These are phyloP conservation scores for Wickerhamomyces mucosus DNA, from an alignment of 805 yeast species.

Conservation along the genomic window DNA sequence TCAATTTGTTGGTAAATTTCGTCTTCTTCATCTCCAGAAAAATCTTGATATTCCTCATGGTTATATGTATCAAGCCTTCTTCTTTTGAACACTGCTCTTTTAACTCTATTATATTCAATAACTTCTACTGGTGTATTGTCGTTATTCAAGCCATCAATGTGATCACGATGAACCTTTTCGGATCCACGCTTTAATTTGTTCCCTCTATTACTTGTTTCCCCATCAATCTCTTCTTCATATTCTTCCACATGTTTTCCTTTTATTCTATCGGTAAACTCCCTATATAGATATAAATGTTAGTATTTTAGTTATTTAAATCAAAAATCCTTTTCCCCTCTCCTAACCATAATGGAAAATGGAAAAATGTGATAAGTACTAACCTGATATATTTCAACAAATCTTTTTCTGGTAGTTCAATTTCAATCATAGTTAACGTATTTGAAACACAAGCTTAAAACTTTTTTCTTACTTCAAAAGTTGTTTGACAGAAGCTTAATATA, in stretches of 20 bases:
- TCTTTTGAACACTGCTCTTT: constrained; percentile 22
- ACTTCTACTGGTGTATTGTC: constrained; percentile 13
- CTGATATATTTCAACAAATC: too few species aligned
- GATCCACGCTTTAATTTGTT: constrained; percentile 45
- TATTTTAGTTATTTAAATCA: not conserved
- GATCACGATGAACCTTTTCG: constrained; percentile 34
- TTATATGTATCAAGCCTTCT: constrained; percentile 19
- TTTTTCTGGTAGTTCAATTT: too few species aligned
- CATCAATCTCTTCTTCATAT: constrained; percentile 16
- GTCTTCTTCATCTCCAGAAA: constrained; percentile 26
- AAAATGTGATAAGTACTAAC: too few species aligned
- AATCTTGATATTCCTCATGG: constrained; percentile 22
- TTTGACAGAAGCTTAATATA: too few species aligned
- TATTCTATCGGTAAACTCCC: constrained; percentile 10
- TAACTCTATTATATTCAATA: constrained; percentile 23
- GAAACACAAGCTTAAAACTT: too few species aligned
- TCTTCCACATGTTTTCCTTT: constrained; percentile 2
- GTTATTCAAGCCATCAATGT: constrained; percentile 27
- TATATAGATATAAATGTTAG: not conserved
- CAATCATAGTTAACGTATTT: too few species aligned
- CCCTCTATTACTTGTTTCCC: constrained; percentile 43
- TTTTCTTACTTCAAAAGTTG: too few species aligned
- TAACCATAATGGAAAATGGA: too few species aligned
- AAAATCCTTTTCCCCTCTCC: too few species aligned
- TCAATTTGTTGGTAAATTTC: constrained; percentile 41